These are phyloP conservation scores for Caloboletus inedulis DNA, from an alignment of 1,284 basidiomycete species.

Conservation along the genomic window DNA sequence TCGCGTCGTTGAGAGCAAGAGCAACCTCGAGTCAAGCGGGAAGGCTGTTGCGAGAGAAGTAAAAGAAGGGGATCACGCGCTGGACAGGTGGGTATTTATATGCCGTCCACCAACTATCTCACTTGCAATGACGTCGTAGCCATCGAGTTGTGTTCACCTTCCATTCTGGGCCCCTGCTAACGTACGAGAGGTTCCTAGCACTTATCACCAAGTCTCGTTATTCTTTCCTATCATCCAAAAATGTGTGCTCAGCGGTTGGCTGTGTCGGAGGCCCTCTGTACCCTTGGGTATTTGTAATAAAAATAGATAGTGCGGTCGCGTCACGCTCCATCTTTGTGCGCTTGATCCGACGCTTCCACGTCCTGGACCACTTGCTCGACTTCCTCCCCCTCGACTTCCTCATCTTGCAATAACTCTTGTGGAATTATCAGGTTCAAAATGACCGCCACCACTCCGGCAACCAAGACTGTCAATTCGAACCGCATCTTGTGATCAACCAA, in stretches of 20 bases:
- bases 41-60: too few species aligned
- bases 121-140: neutral
- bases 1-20: neutral
- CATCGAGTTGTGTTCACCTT: neutral
- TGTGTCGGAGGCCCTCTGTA: neutral
- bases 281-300: neutral
- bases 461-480: constrained; percentile 44
- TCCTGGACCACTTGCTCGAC: constrained; percentile 30
- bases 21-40: too few species aligned
- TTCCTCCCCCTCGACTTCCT: constrained; percentile 28
- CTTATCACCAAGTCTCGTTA: neutral
- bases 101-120: neutral
- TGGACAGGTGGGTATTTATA: neutral
- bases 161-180: neutral
- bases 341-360: neutral
- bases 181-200: neutral
- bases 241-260: neutral
- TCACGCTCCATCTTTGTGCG: neutral
- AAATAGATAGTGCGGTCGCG: neutral
- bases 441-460: constrained; percentile 63
- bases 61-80: neutral
- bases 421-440: constrained; percentile 67
- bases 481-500: neutral
- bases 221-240: neutral
- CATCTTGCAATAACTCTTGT: constrained; percentile 32